These are phyloP conservation scores for Stephania yunnanensis DNA, from an alignment of 164 flowering plant species.

Conservation along the genomic window DNA sequence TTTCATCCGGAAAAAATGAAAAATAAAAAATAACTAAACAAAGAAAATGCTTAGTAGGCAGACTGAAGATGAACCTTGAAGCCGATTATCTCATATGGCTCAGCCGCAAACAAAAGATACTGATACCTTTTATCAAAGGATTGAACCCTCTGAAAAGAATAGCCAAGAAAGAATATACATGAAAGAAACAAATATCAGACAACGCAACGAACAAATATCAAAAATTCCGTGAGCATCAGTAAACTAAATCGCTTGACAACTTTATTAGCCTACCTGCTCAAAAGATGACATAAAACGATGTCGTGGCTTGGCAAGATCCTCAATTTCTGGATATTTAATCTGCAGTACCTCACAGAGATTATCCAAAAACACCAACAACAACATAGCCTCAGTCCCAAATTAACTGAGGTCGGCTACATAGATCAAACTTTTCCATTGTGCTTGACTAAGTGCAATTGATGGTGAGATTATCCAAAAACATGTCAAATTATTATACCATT, in stretches of 20 bases:
- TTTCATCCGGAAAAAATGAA: neutral
- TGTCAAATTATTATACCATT: neutral
- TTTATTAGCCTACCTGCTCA: conserved; percentile 65
- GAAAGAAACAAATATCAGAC: neutral
- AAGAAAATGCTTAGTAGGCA: no score
- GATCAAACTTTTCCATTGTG: no score
- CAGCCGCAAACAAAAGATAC: conserved; percentile 93
- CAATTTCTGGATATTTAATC: conserved; percentile 99
- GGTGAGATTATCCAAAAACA: neutral
- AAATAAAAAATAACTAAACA: neutral
- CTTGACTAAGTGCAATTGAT: no score
- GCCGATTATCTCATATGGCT: conserved; percentile 91
- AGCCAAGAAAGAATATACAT: conserved; percentile 3
- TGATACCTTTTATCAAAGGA: conserved; percentile 79
- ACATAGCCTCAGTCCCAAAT: no score
- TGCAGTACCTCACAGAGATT: conserved; percentile 20
- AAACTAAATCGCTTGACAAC: neutral
- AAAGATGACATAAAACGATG: conserved; percentile 97
- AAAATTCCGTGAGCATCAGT: neutral
- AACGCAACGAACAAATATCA: neutral
- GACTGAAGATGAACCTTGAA: conserved; percentile 54
- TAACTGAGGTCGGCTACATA: no score
- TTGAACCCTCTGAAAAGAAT: conserved; percentile 58
- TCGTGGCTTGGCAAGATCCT: conserved; percentile 78
- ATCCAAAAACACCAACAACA: no score